A percentile compares a stretch with the other conserved stretches of the same genome.
Conservation (phyloP, 2,329 filamentous ascomycete genomes). For the Colletotrichum sp. region DNA sequence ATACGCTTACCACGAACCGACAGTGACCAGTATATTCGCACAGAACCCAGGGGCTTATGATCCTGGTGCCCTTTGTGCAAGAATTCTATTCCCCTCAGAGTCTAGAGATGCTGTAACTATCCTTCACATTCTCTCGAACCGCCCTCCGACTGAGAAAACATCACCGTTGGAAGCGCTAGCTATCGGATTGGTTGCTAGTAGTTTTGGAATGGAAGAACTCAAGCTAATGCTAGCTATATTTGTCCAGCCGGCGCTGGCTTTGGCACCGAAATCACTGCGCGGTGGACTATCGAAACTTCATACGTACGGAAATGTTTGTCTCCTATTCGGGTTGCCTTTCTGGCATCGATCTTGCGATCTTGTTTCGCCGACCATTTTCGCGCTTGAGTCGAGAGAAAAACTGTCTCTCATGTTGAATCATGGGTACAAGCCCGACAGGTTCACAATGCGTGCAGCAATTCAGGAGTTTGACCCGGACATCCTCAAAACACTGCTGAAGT, state of each 20-base stretch:
- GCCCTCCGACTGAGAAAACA: not conserved
- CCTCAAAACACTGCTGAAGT: not conserved
- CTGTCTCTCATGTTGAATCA: not conserved
- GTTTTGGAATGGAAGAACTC: not conserved
- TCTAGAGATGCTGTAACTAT: no score
- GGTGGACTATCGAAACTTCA: no score
- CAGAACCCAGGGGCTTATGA: not conserved
- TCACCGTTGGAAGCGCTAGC: not conserved
- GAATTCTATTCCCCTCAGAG: not conserved
- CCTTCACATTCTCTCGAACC: not conserved
- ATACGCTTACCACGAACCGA: no score
- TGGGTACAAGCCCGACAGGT: not conserved
- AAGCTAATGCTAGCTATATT: not conserved
- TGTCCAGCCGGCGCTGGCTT: not conserved
- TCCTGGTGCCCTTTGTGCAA: not conserved
- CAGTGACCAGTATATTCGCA: not conserved
- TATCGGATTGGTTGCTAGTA: not conserved
- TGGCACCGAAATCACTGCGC: no score
- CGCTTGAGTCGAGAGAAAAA: not conserved
- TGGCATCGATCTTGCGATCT: rapidly evolving
- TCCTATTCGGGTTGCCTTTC: no score
- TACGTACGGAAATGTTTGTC: no score
- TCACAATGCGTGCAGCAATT: not conserved
- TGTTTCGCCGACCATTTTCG: not conserved
- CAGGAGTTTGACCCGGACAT: not conserved